These are phyloP conservation scores for Hypoxylon intermedium DNA, from an alignment of 495 filamentous ascomycete species.

Conservation along the genomic window DNA sequence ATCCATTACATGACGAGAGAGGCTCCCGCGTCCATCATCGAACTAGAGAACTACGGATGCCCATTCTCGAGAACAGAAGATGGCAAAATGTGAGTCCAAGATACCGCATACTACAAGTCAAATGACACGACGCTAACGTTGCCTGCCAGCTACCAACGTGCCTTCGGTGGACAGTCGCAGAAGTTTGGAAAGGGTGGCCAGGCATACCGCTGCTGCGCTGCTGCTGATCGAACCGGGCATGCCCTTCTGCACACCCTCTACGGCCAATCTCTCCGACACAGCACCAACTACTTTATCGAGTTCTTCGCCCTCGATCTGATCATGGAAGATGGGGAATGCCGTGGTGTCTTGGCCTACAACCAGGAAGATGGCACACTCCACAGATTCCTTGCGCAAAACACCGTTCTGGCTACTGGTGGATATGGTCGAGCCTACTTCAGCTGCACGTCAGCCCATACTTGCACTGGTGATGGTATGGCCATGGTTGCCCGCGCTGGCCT, in stretches of 20 bases:
- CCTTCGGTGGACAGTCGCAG: slow-evolving; percentile 95
- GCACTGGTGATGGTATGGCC: slow-evolving; percentile 97
- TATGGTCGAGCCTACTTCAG: slow-evolving; percentile 98
- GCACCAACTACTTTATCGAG: slow-evolving; percentile 99
- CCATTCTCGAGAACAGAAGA: slow-evolving; percentile 98
- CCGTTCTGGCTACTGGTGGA: slow-evolving; percentile 92
- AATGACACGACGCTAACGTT: slow-evolving; percentile 16
- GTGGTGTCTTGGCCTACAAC: slow-evolving; percentile 95
- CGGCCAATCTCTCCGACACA: slow-evolving; percentile 94
- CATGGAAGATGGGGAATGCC: slow-evolving; percentile 96
- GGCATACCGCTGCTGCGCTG: slow-evolving; percentile 94
- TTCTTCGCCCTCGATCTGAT: slow-evolving; percentile 96
- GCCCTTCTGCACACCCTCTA: slow-evolving; percentile 97
- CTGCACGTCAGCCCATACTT: slow-evolving; percentile 97
- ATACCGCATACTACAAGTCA: background rate
- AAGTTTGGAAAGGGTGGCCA: slow-evolving; percentile 95
- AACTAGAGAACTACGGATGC: slow-evolving; percentile 96
- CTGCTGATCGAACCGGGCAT: slow-evolving; percentile 94
- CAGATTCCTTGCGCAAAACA: slow-evolving; percentile 93
- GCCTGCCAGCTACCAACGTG: slow-evolving; percentile 79
- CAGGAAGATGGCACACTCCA: slow-evolving; percentile 98
- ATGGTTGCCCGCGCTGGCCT: slow-evolving; percentile 98
- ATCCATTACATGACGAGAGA: slow-evolving; percentile 99
- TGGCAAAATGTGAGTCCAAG: slow-evolving; percentile 74
- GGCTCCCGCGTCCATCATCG: slow-evolving; percentile 87